A percentile compares a stretch with the other conserved stretches of the same genome.
phyloP scores from a whole-genome alignment of 2,329 filamentous ascomycete species.

The Aspergillus ochraceus region DNA sequence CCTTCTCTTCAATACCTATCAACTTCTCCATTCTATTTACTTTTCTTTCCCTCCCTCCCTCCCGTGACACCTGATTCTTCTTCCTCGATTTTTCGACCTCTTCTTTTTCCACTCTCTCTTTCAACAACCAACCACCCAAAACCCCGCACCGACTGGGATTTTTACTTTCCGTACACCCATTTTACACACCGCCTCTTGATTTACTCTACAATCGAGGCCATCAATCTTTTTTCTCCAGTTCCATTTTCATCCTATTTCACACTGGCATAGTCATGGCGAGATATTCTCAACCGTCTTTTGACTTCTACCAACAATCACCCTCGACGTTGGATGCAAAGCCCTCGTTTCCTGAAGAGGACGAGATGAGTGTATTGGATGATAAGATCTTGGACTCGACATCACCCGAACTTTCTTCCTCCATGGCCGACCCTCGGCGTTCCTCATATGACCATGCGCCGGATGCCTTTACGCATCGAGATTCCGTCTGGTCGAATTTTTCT shows the following conservation, averaged over 20 bases:
- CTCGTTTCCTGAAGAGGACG: constrained; percentile 48
- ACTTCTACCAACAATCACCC: constrained; percentile 46
- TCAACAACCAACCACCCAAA: constrained; percentile 12
- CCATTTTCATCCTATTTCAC: constrained; percentile 12
- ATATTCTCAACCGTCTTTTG: constrained; percentile 45
- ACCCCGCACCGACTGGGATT: constrained; percentile 18
- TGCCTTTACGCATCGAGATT: constrained; percentile 54
- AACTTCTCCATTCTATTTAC: constrained; percentile 3
- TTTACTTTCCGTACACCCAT: constrained; percentile 11
- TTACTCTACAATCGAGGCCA: constrained; percentile 3
- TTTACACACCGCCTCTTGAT: constrained; percentile 26
- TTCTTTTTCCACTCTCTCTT: constrained; percentile 5
- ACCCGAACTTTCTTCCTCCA: constrained; percentile 51
- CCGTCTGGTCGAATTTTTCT: constrained; percentile 51
- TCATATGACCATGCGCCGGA: constrained; percentile 51
- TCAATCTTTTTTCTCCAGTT: constrained; percentile 7
- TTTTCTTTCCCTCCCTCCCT: constrained; percentile 7
- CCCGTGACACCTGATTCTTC: constrained; percentile 11
- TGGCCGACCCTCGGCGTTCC: constrained; percentile 43
- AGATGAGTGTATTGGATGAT: constrained; percentile 53
- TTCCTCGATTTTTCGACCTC: constrained; percentile 1
- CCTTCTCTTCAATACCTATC: constrained; percentile 2
- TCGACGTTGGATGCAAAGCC: constrained; percentile 45
- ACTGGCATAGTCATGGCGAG: constrained; percentile 39
- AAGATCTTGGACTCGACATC: constrained; percentile 52